Conservation (phyloP, 805 yeast species). For the Teunomyces lycoperdinae region DNA sequence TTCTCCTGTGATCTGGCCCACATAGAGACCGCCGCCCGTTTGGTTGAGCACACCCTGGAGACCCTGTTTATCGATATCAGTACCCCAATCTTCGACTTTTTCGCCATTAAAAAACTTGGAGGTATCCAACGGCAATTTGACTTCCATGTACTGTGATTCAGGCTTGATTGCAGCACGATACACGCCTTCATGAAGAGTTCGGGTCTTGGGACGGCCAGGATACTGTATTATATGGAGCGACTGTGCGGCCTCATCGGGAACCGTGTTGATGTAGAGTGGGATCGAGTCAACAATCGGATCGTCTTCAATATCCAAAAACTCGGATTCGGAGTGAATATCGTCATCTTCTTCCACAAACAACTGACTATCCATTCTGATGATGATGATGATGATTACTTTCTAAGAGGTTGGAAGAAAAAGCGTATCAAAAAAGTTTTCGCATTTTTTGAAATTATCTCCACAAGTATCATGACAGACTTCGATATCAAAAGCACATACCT, state of each 20-base stretch:
- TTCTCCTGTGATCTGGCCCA: conserved; percentile 24
- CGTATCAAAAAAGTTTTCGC: not conserved
- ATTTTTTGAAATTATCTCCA: not conserved
- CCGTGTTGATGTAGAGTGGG: conserved; percentile 29
- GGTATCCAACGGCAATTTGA: conserved; percentile 74
- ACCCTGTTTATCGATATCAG: conserved; percentile 55
- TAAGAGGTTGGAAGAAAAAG: not conserved
- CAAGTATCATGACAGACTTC: conserved; percentile 34
- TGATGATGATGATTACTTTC: not conserved
- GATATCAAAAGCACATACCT: conserved; percentile 82
- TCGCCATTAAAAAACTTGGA: conserved; percentile 61
- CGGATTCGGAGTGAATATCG: conserved; percentile 12
- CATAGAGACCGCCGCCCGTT: conserved; percentile 47
- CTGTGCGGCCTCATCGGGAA: conserved; percentile 21
- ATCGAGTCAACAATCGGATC: conserved; percentile 42
- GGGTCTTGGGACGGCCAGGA: conserved; percentile 45
- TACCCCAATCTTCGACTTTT: conserved; percentile 64
- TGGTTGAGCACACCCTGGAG: conserved; percentile 66
- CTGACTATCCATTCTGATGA: conserved; percentile 4
- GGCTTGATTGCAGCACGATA: conserved; percentile 56
- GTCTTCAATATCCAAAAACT: conserved; percentile 15
- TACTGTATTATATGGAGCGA: conserved; percentile 40
- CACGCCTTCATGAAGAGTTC: conserved; percentile 34
- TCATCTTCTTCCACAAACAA: conserved; percentile 27
- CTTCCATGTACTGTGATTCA: conserved; percentile 61